phyloP scores from a whole-genome alignment of 2,329 filamentous ascomycete species.

The Sporothrix protearum region DNA sequence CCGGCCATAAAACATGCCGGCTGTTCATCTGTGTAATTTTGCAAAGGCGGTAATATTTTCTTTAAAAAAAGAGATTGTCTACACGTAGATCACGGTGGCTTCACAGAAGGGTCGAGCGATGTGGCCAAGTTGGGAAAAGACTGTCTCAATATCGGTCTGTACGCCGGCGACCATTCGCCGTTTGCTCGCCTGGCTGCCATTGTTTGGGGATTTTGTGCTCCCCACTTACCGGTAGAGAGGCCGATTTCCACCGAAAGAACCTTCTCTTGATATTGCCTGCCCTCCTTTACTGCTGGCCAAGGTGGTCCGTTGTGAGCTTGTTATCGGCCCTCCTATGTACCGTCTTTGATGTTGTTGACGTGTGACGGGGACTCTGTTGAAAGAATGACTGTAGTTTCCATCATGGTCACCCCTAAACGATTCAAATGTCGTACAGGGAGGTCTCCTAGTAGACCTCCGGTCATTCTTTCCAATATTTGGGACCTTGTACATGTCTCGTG shows the following conservation, averaged over 20 bases:
- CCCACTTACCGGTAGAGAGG: background rate
- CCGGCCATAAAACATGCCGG: background rate
- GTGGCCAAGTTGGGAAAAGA: background rate
- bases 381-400: background rate
- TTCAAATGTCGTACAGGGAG: background rate
- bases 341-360: background rate
- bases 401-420: background rate
- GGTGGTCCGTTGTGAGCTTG: background rate
- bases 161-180: background rate
- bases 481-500: background rate
- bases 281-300: background rate
- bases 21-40: background rate
- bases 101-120: background rate
- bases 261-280: background rate
- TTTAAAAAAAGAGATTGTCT: background rate
- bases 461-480: background rate
- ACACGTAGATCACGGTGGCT: background rate
- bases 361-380: background rate
- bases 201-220: conserved; percentile 1
- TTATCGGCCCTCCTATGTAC: background rate
- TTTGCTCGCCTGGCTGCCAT: background rate
- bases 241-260: background rate
- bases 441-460: background rate
- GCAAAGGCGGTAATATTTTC: background rate
- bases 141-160: background rate